These are phyloP conservation scores for Coemansia sp. DNA, from an alignment of 192 early-diverging fungal genomes.

Conservation along the genomic window DNA sequence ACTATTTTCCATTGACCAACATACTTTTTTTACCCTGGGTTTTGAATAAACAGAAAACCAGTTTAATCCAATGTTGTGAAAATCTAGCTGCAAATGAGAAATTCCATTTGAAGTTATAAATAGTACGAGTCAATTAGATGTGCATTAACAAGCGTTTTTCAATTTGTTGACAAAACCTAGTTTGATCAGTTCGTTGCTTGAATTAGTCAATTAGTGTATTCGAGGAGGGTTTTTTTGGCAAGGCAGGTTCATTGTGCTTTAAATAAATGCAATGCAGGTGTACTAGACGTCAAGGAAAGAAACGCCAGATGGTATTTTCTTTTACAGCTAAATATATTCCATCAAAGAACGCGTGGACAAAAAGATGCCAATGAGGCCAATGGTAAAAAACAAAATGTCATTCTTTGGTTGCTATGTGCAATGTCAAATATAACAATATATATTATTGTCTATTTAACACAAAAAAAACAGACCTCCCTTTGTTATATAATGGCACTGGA, in stretches of 20 bases:
- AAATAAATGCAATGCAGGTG: background rate
- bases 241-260: background rate
- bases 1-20: background rate
- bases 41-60: slow-evolving; percentile 6
- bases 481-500: too few relatives aligned
- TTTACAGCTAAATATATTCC: background rate
- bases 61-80: slow-evolving; percentile 1
- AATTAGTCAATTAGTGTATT: background rate
- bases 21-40: background rate
- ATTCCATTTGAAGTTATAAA: too few relatives aligned
- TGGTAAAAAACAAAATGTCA: background rate
- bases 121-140: too few relatives aligned
- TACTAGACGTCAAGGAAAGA: background rate
- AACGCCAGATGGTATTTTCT: background rate
- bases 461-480: too few relatives aligned
- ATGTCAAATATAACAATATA: background rate
- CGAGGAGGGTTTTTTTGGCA: background rate
- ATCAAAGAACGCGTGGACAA: background rate
- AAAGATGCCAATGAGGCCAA: background rate
- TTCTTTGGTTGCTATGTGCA: background rate
- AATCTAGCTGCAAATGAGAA: background rate
- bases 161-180: background rate
- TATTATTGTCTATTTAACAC: too few relatives aligned
- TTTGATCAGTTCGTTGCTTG: background rate
- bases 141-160: background rate